Conservation (phyloP, 1,284 basidiomycete species). For the Vanrija pseudolonga region DNA sequence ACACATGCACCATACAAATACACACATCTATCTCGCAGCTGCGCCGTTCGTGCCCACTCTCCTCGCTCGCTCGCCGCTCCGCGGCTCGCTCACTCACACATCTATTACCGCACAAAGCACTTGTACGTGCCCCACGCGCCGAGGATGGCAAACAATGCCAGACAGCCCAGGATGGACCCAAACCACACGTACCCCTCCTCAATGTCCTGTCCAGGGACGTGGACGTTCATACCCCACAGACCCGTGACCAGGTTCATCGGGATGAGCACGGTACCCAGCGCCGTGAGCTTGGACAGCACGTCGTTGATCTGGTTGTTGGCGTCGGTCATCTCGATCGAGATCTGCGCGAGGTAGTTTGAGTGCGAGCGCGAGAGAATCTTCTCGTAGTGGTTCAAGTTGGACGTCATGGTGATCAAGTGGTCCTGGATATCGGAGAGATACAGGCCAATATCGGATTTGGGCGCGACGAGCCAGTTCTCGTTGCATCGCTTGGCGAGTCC, state of each 20-base stretch:
- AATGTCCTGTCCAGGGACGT: conserved; percentile 74
- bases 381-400: conserved; percentile 95
- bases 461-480: conserved; percentile 98
- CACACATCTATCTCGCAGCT: too few relatives aligned
- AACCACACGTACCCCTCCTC: conserved; percentile 65
- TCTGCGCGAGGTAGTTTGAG: conserved; percentile 98
- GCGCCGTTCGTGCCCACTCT: too few relatives aligned
- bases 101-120: conserved; percentile 9
- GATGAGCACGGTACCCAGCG: conserved; percentile 93
- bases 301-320: conserved; percentile 99
- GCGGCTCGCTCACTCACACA: too few relatives aligned
- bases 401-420: conserved; percentile 98
- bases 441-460: conserved; percentile 94
- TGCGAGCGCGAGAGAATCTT: conserved; percentile 98
- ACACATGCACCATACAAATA: too few relatives aligned
- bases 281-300: conserved; percentile 96
- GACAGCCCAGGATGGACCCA: conserved; percentile 69
- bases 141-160: conserved; percentile 71
- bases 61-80: too few relatives aligned
- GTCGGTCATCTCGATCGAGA: conserved; percentile 98
- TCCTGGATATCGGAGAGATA: conserved; percentile 95
- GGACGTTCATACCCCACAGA: conserved; percentile 49
- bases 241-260: conserved; percentile 95
- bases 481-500: conserved; percentile 95
- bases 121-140: conserved; percentile 69